These are phyloP conservation scores for Beauveria caledonica DNA, from an alignment of 2,329 filamentous ascomycete species.

Conservation along the genomic window DNA sequence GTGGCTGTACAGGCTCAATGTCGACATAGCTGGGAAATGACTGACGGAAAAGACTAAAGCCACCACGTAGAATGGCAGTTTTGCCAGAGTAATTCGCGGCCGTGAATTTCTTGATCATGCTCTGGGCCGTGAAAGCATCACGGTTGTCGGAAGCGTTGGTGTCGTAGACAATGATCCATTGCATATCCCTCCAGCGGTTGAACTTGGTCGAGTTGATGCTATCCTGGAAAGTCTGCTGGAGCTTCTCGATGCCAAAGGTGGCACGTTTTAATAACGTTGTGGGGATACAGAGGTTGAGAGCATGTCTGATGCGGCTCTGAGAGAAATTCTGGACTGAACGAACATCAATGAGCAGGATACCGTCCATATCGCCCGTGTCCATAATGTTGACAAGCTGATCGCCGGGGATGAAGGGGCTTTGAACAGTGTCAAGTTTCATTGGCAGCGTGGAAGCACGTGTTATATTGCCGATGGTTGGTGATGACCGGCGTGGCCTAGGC, in stretches of 20 bases:
- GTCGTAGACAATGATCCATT: constrained; percentile 83
- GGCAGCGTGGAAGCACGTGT: constrained; percentile 46
- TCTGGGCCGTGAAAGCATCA: constrained; percentile 71
- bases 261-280: constrained; percentile 87
- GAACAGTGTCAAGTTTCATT: constrained; percentile 35
- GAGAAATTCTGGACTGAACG: constrained; percentile 79
- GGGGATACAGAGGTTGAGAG: constrained; percentile 88
- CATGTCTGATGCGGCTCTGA: constrained; percentile 65
- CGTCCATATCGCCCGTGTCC: constrained; percentile 28
- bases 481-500: constrained; percentile 33
- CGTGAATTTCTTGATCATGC: constrained; percentile 89
- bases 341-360: constrained; percentile 70
- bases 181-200: constrained; percentile 63
- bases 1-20: constrained; percentile 32
- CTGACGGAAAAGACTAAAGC: constrained; percentile 66
- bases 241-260: constrained; percentile 80
- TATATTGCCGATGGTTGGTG: constrained; percentile 17
- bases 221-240: constrained; percentile 77
- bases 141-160: constrained; percentile 65
- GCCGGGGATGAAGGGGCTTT: constrained; percentile 44
- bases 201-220: constrained; percentile 65
- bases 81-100: constrained; percentile 72
- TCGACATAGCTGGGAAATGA: constrained; percentile 60
- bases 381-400: constrained; percentile 50
- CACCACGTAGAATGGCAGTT: constrained; percentile 69